A percentile compares a stretch with the other conserved stretches of the same genome.
phyloP scores from a whole-genome alignment of 768 basidiomycete species.

The Leccinum sublutescens region DNA sequence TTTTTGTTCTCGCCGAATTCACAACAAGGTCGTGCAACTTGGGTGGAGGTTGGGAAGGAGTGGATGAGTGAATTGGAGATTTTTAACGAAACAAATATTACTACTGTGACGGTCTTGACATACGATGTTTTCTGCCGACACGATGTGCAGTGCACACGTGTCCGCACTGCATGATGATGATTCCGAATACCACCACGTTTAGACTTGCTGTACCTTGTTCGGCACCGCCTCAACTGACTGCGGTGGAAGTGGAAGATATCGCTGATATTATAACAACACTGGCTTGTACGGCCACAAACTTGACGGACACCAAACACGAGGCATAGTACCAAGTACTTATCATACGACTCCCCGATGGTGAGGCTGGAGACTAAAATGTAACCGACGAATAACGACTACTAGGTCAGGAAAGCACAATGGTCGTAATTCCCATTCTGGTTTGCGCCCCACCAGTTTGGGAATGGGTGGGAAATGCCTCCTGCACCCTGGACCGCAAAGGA shows the following conservation, averaged over 20 bases:
- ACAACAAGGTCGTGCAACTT: background rate
- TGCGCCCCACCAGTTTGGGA: slow-evolving; percentile 59
- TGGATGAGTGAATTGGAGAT: background rate
- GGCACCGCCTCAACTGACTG: background rate
- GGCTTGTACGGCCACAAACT: background rate
- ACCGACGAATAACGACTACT: background rate
- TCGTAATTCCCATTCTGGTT: slow-evolving; percentile 48
- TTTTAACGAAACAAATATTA: background rate
- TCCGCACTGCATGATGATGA: background rate
- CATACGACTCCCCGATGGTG: background rate
- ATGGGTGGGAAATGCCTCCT: slow-evolving; percentile 45
- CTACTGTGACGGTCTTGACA: background rate
- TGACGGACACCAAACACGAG: background rate
- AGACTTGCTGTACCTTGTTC: background rate
- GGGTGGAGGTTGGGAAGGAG: background rate
- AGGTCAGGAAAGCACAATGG: slow-evolving; percentile 23
- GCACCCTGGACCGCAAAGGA: slow-evolving; percentile 54
- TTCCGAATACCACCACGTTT: background rate
- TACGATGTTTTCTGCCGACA: background rate
- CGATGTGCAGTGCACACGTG: background rate
- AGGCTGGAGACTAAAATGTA: background rate
- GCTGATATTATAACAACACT: slow-evolving; percentile 6
- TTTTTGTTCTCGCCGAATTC: slow-evolving; percentile 22
- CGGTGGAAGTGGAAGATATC: background rate
- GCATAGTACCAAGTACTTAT: background rate